Base-by-base conservation (phyloP, 1,139 yeast species). In the Suzukiozyma palmioleophila region DNA sequence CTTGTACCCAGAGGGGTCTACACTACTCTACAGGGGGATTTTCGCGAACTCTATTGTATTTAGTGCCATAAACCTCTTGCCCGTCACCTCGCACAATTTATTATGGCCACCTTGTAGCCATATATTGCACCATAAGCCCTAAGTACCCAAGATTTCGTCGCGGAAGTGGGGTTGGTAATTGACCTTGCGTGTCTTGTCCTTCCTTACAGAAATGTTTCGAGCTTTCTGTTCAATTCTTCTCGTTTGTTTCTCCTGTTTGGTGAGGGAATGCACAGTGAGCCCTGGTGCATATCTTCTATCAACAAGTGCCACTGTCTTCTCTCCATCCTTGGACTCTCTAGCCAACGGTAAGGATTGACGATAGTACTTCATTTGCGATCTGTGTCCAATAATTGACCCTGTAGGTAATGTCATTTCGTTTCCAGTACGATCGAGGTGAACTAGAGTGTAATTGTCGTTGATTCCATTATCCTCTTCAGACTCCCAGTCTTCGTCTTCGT, bases 311-410 rank as follows among this genome's bases (percentile, higher is more conserved):
- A 67, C 64, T 0, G 75, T 65, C 36, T 49, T 62, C 31, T 52
- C 55, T 0, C 65, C 56, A 10, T 68, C 73, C 10, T 52, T 42
- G 8, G 52, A 39, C 10, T 51, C 61, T 7, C 54, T 40, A 2
- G 68, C 64, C 12, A 51, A 38, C 0, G 59, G 53, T 18, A 64
- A 51, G 37, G 61, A 66, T 45, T 68, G 78, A 38, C 72, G 69
- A 41, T 69, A 65, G 42, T 69, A 67, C 33, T 70, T 57, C n/a
- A 60, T 53, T 69, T 72, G 64, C 2, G 73, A 55, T 38, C 81
- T 54, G 51, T 75, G 79, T 0, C 79, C 79, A 3, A 76, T 57
- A 37, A 62, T 61, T 8, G 68, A 54, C 1, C 81, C 81, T n/a
- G 72, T 61, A 0, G 80, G 78, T 32, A 76, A 62, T 1, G 62